Base-by-base conservation (phyloP, 2,329 filamentous ascomycete species). In the Ophiostoma ulmi region DNA sequence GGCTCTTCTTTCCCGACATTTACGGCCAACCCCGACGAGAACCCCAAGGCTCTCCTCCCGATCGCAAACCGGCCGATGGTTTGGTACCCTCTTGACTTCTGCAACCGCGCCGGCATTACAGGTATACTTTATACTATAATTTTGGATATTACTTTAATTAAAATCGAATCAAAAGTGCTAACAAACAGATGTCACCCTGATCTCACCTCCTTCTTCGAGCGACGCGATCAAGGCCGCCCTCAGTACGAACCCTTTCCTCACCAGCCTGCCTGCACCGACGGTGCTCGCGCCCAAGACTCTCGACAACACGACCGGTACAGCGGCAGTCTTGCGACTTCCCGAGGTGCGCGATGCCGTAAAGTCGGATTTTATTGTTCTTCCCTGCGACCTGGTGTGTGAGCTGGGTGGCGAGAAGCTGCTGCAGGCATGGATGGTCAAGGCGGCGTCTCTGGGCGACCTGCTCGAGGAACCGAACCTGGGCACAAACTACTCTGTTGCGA, bases 311-410 rank as follows among this genome's bases (percentile, higher is more conserved):
- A 97, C 91, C 0, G 93, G 93, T 69, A 98, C 95, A 7, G 94
- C 92, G 8, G 91, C 97, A 76, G 88, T 98, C 26, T 86, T 99
- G 69, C 88, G 94, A 11, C 84, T 97, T 10, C 90, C 92, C 0
- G 91, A 97, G 78, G 88, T 98, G 64, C 89, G 91, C 77, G 83
- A 85, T n/a, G 85, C 88, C 8, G 88, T 99, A 75, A 93, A 87
- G 70, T 88, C 89, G 14, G 93, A 99, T 80, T 98, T 99, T 77
- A 82, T 97, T 36, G 87, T 98, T 3, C 83, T 99, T 4, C 94
- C 95, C 0, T 99, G 95, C 79, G 95, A 99, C 78, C 83, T 99
- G 7, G 89, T 99, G 55, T 97, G 93, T 78, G 94, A 97, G 77
- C 83, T 98, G 20, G 90, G 91, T 2, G 94, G 93, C 14, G 91